Conservation (phyloP, 2,329 filamentous ascomycete species). For the Cadophora sp. region DNA sequence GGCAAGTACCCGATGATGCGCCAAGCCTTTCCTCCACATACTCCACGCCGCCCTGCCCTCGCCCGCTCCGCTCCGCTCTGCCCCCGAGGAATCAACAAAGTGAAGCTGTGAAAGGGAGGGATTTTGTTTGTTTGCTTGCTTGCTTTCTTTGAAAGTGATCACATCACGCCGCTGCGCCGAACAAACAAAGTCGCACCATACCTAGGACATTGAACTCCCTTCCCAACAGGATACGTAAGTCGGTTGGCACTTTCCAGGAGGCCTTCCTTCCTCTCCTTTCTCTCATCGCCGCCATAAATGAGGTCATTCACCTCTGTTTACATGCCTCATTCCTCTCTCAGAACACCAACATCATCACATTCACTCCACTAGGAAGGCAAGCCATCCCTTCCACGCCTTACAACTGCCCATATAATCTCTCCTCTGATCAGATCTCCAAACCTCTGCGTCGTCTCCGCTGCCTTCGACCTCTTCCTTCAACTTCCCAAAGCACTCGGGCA, state of each 20-base stretch:
- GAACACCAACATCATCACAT: background rate
- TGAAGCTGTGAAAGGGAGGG: background rate
- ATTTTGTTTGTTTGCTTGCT: background rate
- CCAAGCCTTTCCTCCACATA: too few species aligned
- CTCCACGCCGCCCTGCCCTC: too few species aligned
- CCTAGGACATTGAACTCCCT: too few species aligned
- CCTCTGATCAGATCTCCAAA: slow-evolving; percentile 1
- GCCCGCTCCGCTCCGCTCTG: too few species aligned
- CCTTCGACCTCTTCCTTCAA: slow-evolving; percentile 3
- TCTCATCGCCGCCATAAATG: background rate
- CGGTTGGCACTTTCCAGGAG: background rate
- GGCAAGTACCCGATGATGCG: background rate
- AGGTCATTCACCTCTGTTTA: slow-evolving; percentile 12
- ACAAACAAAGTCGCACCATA: background rate
- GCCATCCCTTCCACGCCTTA: background rate
- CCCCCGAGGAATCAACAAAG: too few species aligned
- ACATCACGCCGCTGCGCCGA: background rate
- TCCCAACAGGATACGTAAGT: slow-evolving; percentile 1
- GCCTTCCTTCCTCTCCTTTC: background rate
- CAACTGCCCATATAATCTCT: background rate
- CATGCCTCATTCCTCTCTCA: slow-evolving; percentile 10
- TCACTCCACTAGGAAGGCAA: background rate
- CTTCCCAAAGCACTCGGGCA: slow-evolving; percentile 2
- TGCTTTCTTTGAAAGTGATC: background rate
- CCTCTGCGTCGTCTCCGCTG: slow-evolving; percentile 1